Base-by-base conservation (phyloP, 2,329 filamentous ascomycete genomes). In the Paraphaeosphaeria minitans region DNA sequence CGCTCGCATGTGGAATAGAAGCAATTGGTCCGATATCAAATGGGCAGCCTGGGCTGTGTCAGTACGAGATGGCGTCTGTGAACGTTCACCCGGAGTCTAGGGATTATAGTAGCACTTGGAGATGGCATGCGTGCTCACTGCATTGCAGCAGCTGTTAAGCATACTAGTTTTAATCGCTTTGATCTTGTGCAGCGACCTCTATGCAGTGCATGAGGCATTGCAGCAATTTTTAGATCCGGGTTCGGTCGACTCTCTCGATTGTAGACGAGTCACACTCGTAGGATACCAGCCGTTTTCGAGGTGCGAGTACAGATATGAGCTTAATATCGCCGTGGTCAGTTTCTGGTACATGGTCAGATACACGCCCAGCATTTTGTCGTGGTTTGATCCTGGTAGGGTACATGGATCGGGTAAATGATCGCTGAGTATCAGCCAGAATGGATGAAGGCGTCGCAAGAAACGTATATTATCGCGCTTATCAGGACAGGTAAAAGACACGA, bases 351-450 rank as follows among this genome's bases (percentile, higher is more conserved):
- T 3, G 14, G 8, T 19, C 43, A 35, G 13, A 53, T 22, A 42
- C 27, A 37, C 22, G 22, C 50, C 56, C 49, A 54, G 45, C 56
- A 55, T 55, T 37, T 52, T 49, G 57, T 41, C 46, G 41, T 22
- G 24, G 42, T 47, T 22, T 52, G 46, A 55, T 45, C 48, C 57
- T 45, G 42, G 57, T 48, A 31, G 35, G 24, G 35, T 45, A 35
- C 57, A 56, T 53, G 53, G 48, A 31, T 53, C 57, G 57, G 53
- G 47, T 59, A 59, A 59, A 56, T 48, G 41, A 50, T 47, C 29
- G 42, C 48, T 39, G 35, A 48, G 49, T 49, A 49, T 55, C 33
- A 57, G 53, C 57, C 51, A 59, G 53, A 59, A 59, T 41, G 47
- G 47, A 41, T 39, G 47, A 53, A 53, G 33, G 37, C 46, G n/a